phyloP scores from a whole-genome alignment of 2,329 filamentous ascomycete genomes.

The Stagonosporopsis rhizophila region DNA sequence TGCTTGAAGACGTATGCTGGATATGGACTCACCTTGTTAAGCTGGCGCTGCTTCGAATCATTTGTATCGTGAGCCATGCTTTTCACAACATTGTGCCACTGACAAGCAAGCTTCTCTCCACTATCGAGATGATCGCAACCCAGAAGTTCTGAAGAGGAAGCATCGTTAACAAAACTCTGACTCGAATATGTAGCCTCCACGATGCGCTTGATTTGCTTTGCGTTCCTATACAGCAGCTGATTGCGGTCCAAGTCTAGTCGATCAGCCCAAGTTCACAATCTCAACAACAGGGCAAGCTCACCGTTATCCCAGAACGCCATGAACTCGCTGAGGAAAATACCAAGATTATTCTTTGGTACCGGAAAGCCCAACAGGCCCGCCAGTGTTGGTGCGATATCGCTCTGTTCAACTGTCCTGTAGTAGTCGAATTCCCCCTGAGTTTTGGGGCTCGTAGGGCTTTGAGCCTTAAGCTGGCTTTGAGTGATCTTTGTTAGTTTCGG shows the following conservation, averaged over 20 bases:
- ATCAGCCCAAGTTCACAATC: slow-evolving; percentile 30
- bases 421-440: slow-evolving; percentile 74
- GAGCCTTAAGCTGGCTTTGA: slow-evolving; percentile 18
- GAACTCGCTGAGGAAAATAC: slow-evolving; percentile 82
- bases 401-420: slow-evolving; percentile 88
- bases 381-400: slow-evolving; percentile 88
- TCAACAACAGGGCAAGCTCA: slow-evolving; percentile 56
- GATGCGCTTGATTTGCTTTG: slow-evolving; percentile 78
- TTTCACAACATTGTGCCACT: slow-evolving; percentile 62
- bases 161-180: slow-evolving; percentile 55
- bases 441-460: slow-evolving; percentile 65
- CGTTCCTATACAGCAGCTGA: slow-evolving; percentile 78
- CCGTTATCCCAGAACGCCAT: slow-evolving; percentile 75
- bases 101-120: slow-evolving; percentile 65
- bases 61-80: slow-evolving; percentile 13
- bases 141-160: neutral
- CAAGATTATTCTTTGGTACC: slow-evolving; percentile 86
- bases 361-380: slow-evolving; percentile 88
- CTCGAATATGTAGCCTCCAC: slow-evolving; percentile 74
- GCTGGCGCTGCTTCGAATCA: slow-evolving; percentile 42
- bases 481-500: slow-evolving; percentile 74
- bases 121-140: slow-evolving; percentile 6
- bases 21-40: slow-evolving; percentile 49
- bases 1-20: too few species aligned
- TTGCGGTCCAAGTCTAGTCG: slow-evolving; percentile 59